phyloP scores from a whole-genome alignment of 139 green algal genomes.

The Chlamydomonas eustigma region DNA sequence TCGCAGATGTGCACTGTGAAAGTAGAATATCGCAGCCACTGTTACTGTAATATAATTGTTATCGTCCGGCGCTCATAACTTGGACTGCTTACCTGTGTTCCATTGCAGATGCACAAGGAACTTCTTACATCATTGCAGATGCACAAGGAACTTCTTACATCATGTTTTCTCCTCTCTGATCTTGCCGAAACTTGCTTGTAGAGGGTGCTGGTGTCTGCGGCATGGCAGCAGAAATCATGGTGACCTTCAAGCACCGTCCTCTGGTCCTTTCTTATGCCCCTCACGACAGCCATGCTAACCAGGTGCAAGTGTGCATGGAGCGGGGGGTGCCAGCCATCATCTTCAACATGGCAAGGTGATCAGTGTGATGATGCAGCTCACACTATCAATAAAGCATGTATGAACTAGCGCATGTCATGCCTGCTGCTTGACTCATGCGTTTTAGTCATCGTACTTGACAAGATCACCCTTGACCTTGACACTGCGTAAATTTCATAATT shows the following conservation, averaged over 20 bases:
- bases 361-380: too few relatives aligned
- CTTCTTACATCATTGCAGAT: too few relatives aligned
- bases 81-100: neutral
- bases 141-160: too few relatives aligned
- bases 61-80: neutral
- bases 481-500: too few relatives aligned
- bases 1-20: too few relatives aligned
- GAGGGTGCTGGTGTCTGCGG: constrained; percentile 17
- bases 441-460: too few relatives aligned
- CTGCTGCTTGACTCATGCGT: too few relatives aligned
- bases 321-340: constrained; percentile 15
- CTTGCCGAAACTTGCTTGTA: neutral
- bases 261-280: constrained; percentile 11
- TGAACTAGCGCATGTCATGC: too few relatives aligned
- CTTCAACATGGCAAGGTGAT: constrained; percentile 19
- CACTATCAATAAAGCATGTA: too few relatives aligned
- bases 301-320: constrained; percentile 18
- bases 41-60: neutral
- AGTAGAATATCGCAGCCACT: too few relatives aligned
- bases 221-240: constrained; percentile 12
- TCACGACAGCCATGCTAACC: constrained; percentile 13
- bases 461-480: too few relatives aligned
- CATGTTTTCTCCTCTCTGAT: neutral
- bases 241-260: neutral
- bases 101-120: too few relatives aligned